Conservation (phyloP, 2,329 filamentous ascomycete genomes). For the Tolypocladium tropicale region DNA sequence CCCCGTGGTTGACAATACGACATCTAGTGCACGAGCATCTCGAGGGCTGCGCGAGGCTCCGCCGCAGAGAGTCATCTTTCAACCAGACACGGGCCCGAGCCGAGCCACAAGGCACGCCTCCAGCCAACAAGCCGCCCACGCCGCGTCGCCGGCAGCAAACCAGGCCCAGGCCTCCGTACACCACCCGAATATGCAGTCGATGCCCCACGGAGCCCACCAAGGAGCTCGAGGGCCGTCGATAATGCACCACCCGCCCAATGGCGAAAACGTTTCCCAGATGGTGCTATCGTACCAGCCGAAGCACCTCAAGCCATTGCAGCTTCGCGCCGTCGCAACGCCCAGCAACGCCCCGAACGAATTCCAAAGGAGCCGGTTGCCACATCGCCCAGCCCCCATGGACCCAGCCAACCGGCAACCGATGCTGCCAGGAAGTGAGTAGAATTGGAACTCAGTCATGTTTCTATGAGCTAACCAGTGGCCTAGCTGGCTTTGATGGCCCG, state of each 20-base stretch:
- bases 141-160: slow-evolving; percentile 16
- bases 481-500: slow-evolving; percentile 58
- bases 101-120: slow-evolving; percentile 52
- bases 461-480: slow-evolving; percentile 4
- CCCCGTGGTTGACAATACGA: slow-evolving; percentile 34
- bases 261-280: slow-evolving; percentile 47
- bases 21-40: slow-evolving; percentile 47
- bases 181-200: slow-evolving; percentile 19
- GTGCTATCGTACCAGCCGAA: slow-evolving; percentile 62
- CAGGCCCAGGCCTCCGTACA: slow-evolving; percentile 20
- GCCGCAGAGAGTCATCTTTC: slow-evolving; percentile 73
- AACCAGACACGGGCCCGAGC: slow-evolving; percentile 61
- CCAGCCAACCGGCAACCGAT: slow-evolving; percentile 29
- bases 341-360: slow-evolving; percentile 64
- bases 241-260: slow-evolving; percentile 41
- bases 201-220: slow-evolving; percentile 17
- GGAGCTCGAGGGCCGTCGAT: slow-evolving; percentile 31
- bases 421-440: slow-evolving; percentile 53
- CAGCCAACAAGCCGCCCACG: slow-evolving; percentile 27
- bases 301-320: slow-evolving; percentile 49
- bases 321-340: slow-evolving; percentile 67
- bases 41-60: slow-evolving; percentile 71
- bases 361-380: slow-evolving; percentile 30
- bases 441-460: neutral
- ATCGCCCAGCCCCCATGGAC: slow-evolving; percentile 18